phyloP scores from a whole-genome alignment of 345 rosid genomes.

The Syzygium oleosum region DNA sequence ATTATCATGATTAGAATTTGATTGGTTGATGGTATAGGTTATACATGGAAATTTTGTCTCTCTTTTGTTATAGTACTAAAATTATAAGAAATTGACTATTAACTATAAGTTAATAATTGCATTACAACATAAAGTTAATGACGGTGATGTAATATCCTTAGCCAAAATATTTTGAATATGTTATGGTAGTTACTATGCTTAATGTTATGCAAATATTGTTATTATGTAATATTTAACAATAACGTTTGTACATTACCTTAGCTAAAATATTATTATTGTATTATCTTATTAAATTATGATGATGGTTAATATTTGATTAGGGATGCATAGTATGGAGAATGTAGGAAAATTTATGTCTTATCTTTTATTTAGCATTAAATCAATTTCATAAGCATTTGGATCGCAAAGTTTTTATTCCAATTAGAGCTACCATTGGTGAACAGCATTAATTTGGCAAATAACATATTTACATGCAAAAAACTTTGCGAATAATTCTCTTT shows the following conservation, averaged over 20 bases:
- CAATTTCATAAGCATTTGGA: background rate
- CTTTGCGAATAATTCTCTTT: background rate
- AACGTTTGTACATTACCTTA: background rate
- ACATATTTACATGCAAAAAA: background rate
- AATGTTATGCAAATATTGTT: background rate
- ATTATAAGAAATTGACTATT: background rate
- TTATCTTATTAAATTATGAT: background rate
- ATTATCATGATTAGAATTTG: background rate
- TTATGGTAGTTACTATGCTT: background rate
- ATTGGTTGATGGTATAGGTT: background rate
- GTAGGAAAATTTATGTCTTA: background rate
- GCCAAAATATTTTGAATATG: background rate
- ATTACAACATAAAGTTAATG: background rate
- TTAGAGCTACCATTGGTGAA: background rate
- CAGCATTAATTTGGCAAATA: background rate
- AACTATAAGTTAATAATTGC: background rate
- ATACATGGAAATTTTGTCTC: background rate
- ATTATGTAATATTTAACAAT: background rate
- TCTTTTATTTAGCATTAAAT: background rate
- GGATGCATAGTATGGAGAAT: background rate
- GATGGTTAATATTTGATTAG: background rate
- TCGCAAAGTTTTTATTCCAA: background rate
- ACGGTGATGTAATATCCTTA: background rate
- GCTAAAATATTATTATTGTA: too few species aligned
- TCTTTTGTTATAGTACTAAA: background rate